Evolutionary conservation across 495 filamentous ascomycete genomes (phyloP), one percentile per base, ranked within the genome.

Genomic region (Hapsidospora chrysogenum): DNA sequence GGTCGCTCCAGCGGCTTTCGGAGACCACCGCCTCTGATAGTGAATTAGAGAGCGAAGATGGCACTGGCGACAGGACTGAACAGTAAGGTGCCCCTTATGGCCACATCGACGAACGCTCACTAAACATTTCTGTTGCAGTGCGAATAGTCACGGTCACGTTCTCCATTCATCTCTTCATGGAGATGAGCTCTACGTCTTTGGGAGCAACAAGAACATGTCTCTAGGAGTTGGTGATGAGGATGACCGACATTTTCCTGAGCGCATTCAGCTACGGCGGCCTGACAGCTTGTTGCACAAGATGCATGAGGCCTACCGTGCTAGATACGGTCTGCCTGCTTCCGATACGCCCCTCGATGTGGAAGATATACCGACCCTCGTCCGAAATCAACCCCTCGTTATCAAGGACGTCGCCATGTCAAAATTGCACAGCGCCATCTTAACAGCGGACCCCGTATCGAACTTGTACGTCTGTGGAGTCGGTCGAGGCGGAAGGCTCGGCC

Each of bases 391-490:
- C 2, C 54, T 92, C 3, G 56, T 79, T 31, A 70, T 86, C 23
- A 73, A 79, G 41, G 78, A 89, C 39, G 64, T 89, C 2, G 68
- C 72, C 31, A 74, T 97, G 54, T 86, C 92, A 0, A 97, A 96
- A 51, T 62, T 96, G 2, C 84, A 92, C 44, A 92, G 81, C 22
- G 92, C 87, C 0, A 66, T 97, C 22, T 54, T 97, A 3, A 95
- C 89, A 0, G 68, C 68, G n/a, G 92, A 96, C 45, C 82, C 83
- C 0, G 76, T 86, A 39, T 78, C 81, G 2, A 97, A 97, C 52
- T 69, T 97, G 4, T 94, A 87, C 44, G 66, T 94, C 44, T 93
- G 86, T 48, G 89, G 89, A 8, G 81, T 92, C 51, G 89, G 89
- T 1, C 78, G 80, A 30, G 84, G 87, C 29, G 92, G 92, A 25